Base-by-base conservation (phyloP, 768 basidiomycete species). In the Trametes punicea region DNA sequence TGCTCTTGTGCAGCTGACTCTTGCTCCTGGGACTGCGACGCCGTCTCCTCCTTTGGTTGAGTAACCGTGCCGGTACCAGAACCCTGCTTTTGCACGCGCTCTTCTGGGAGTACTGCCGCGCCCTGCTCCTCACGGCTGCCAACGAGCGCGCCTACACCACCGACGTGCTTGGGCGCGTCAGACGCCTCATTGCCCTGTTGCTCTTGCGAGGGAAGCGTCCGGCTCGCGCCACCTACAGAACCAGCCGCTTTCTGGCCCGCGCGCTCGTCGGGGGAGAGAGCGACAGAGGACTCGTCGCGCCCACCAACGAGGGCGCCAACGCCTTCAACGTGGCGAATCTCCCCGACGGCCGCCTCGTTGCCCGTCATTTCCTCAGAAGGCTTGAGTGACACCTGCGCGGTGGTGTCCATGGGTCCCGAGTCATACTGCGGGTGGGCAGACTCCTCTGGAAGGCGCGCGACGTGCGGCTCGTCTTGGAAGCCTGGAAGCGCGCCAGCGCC, bases 261-360 rank as follows among this genome's bases (percentile, higher is more conserved):
- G 11, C 57, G 54, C 51, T 81, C 79, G 9, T 80, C 76, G 1
- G 81, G 81, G 0, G 79, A 64, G 36, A 73, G 68, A 5, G 77
- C 81, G 10, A 82, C 78, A 5, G 73, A 74, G 15, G 71, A 70
- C 59, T 82, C 81, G 15, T 71, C 72, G 6, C 67, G 61, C 33
- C 67, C 69, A 15, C 80, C 81, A 0, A 79, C 77, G 10, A 81
- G 71, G 0, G 77, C 71, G 7, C 79, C 80, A 1, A 77, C 74
- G 7, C 81, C 81, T 6, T 65, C 70, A 0, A 59, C 60, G 38
- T 47, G 36, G 6, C 55, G 69, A 34, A 73, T 72, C 0, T 47
- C 58, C 0, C 76, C 71, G 10, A 60, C 63, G 21, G 70, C 64
- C 0, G 71, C 74, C 25, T 65, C 64, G 50, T 53, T 57, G 21